phyloP scores from a whole-genome alignment of 1,284 basidiomycete genomes.

The Moesziomyces sp. region DNA sequence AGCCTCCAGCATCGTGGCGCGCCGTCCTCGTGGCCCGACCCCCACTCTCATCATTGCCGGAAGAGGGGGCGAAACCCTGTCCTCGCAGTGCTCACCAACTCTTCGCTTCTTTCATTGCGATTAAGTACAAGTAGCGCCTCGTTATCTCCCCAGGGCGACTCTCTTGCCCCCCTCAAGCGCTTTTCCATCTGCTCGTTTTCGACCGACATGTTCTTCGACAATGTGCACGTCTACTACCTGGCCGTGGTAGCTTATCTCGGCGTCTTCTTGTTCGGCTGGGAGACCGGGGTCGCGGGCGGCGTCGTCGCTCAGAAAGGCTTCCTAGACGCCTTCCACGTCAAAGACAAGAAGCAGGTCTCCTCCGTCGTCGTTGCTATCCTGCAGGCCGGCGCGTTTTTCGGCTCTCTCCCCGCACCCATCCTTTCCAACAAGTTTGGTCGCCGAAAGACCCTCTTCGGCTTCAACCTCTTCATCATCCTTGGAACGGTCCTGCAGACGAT shows the following conservation, averaged over 20 bases:
- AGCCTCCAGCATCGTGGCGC: too few species aligned
- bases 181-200: not conserved
- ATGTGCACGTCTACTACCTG: conserved; percentile 68
- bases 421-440: conserved; percentile 13
- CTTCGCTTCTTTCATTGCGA: too few species aligned
- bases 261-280: conserved; percentile 82
- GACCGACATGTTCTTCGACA: conserved; percentile 10
- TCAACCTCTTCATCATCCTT: conserved; percentile 4
- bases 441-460: conserved; percentile 9
- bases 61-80: too few species aligned
- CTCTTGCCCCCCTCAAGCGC: not conserved
- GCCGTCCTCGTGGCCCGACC: too few species aligned
- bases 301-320: conserved; percentile 77
- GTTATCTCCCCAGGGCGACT: too few species aligned
- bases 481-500: conserved; percentile 7
- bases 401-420: conserved; percentile 5
- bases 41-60: too few species aligned
- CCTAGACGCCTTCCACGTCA: conserved; percentile 75
- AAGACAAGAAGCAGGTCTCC: conserved; percentile 62
- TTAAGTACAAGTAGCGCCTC: too few species aligned
- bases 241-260: conserved; percentile 81
- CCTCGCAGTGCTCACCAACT: too few species aligned
- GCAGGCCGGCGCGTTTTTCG: conserved; percentile 18
- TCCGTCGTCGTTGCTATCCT: conserved; percentile 15
- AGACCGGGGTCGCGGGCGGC: conserved; percentile 74